These are phyloP conservation scores for Yarrowia sp. DNA, from an alignment of 805 yeast species.

Conservation along the genomic window DNA sequence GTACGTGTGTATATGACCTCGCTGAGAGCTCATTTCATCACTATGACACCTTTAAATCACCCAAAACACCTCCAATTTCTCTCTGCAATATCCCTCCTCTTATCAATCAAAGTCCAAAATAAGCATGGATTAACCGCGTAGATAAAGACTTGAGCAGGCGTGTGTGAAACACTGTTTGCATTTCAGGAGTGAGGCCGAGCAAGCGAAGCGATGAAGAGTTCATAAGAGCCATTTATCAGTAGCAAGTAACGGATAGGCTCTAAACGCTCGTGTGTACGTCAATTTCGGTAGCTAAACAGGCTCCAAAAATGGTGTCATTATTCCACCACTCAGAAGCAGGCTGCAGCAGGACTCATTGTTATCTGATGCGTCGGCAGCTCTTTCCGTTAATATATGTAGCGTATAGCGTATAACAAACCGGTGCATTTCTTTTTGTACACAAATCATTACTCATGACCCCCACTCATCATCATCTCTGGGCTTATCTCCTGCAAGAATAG, in stretches of 20 bases:
- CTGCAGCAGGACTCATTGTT: not conserved
- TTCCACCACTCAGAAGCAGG: not conserved
- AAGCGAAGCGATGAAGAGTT: too few species aligned
- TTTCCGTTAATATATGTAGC: not conserved
- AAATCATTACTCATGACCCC: not conserved
- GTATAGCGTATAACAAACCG: too few species aligned
- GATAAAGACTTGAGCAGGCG: not conserved
- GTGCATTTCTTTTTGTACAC: too few species aligned
- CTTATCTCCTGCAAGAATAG: not conserved
- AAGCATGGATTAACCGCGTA: constrained; percentile 6
- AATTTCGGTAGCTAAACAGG: too few species aligned
- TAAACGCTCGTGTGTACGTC: too few species aligned
- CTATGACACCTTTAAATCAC: not conserved
- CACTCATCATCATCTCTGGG: not conserved
- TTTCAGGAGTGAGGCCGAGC: too few species aligned
- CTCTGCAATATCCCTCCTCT: too few species aligned
- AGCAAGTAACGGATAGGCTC: too few species aligned
- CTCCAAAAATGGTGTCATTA: too few species aligned
- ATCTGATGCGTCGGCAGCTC: not conserved
- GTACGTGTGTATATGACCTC: too few species aligned
- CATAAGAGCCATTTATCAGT: too few species aligned
- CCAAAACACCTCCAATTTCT: not conserved
- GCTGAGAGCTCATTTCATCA: too few species aligned
- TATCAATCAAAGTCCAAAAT: not conserved
- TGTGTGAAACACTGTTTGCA: not conserved